Percentiles rank a stretch among this genome's conserved stretches.
Evolutionary conservation across 1,284 basidiomycete genomes (phyloP).

Genomic region (Bondarzewia mesenterica): DNA sequence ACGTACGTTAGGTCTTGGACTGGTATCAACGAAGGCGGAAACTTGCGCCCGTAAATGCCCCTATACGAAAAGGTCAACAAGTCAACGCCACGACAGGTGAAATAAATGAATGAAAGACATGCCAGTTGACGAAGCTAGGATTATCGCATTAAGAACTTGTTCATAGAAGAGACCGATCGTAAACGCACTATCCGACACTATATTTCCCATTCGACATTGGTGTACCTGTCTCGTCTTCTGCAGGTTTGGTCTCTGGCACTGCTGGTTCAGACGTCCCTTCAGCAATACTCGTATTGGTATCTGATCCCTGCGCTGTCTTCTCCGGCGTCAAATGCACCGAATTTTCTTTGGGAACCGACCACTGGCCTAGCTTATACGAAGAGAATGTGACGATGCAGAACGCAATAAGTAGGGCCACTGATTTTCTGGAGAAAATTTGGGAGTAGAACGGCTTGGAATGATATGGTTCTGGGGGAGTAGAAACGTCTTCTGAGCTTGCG

Average conservation of each 20-base stretch:
- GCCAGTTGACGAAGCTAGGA: conserved; percentile 5
- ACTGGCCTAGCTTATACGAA: conserved; percentile 1
- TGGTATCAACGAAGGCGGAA: conserved; percentile 76
- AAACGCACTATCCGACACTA: conserved; percentile 4
- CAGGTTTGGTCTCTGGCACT: not conserved
- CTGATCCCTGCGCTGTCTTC: not conserved
- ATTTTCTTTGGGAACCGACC: not conserved
- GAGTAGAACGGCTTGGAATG: not conserved
- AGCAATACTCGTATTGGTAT: not conserved
- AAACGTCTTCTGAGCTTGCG: not conserved
- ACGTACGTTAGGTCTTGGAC: conserved; percentile 75
- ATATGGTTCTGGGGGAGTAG: not conserved
- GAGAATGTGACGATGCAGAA: not conserved
- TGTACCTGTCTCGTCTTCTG: not conserved
- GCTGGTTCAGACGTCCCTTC: not conserved
- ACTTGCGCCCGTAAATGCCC: conserved; percentile 95
- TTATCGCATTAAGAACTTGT: not conserved
- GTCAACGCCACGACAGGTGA: not conserved
- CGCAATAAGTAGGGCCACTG: not conserved
- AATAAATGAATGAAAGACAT: not conserved
- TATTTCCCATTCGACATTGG: not conserved
- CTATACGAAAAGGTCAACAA: conserved; percentile 22
- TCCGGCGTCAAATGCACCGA: not conserved
- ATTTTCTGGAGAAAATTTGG: not conserved
- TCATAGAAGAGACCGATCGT: not conserved